Percentiles rank a stretch among this genome's conserved stretches.
phyloP scores from a whole-genome alignment of 2,329 filamentous ascomycete species.

The Alternaria ventricosa region DNA sequence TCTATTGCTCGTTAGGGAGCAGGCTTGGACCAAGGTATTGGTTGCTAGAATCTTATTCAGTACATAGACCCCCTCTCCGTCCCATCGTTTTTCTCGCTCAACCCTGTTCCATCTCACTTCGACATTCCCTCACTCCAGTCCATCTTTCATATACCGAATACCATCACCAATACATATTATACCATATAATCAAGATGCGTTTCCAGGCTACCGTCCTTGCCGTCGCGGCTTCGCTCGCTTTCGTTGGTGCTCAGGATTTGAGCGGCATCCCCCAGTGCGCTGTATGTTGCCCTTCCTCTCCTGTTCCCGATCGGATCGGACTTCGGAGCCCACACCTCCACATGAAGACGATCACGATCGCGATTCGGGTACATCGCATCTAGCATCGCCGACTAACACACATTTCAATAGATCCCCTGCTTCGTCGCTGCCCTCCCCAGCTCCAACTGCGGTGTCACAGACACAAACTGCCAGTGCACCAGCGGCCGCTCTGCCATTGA shows the following conservation, averaged over 20 bases:
- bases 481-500: conserved; percentile 46
- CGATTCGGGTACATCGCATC: not conserved
- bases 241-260: conserved; percentile 38
- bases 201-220: conserved; percentile 35
- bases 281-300: conserved; percentile 31
- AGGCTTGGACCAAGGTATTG: not conserved
- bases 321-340: not conserved
- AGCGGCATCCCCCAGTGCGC: conserved; percentile 41
- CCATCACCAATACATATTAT: not conserved
- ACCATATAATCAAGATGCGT: conserved; percentile 33
- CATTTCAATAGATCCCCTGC: conserved; percentile 56
- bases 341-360: not conserved
- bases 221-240: conserved; percentile 33
- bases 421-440: conserved; percentile 55
- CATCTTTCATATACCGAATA: not conserved
- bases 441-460: conserved; percentile 56
- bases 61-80: not conserved
- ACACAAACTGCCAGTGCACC: conserved; percentile 62
- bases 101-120: not conserved
- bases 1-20: not conserved
- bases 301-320: not conserved
- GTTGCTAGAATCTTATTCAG: not conserved
- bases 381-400: not conserved
- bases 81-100: not conserved
- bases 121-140: not conserved